These are phyloP conservation scores for Flammula alnicola DNA, from an alignment of 1,284 basidiomycete species.

Conservation along the genomic window DNA sequence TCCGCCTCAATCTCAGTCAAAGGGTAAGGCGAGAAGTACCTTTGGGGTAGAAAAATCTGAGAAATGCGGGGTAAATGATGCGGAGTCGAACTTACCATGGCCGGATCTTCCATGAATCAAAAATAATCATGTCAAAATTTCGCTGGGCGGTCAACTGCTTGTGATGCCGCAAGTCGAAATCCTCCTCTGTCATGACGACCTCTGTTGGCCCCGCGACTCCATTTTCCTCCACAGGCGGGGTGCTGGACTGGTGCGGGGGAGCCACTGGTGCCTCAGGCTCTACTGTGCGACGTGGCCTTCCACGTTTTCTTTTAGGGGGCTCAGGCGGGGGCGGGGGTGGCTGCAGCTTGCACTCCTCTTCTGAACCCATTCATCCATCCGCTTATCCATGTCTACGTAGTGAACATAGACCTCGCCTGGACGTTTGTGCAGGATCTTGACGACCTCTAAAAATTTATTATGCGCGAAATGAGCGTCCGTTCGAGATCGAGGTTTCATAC, in stretches of 20 bases:
- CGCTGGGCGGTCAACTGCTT: conserved; percentile 69
- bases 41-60: conserved; percentile 38
- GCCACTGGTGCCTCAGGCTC: conserved; percentile 12
- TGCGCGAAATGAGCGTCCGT: conserved; percentile 16
- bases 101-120: conserved; percentile 77
- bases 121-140: conserved; percentile 79
- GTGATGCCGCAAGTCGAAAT: conserved; percentile 68
- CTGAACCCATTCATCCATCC: conserved; percentile 78
- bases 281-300: conserved; percentile 14
- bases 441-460: conserved; percentile 44
- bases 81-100: conserved; percentile 63
- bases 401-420: conserved; percentile 68
- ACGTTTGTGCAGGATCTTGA: conserved; percentile 53
- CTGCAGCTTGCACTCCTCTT: conserved; percentile 36
- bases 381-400: conserved; percentile 72
- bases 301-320: conserved; percentile 25
- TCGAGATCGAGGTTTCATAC: conserved; percentile 23
- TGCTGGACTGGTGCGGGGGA: conserved; percentile 6
- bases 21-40: conserved; percentile 92
- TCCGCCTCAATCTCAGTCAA: conserved; percentile 66
- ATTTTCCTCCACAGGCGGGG: conserved; percentile 20
- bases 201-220: conserved; percentile 25
- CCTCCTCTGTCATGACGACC: conserved; percentile 63
- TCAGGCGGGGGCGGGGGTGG: conserved; percentile 16
- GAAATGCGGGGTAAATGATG: conserved; percentile 5